Evolutionary conservation across 2,329 filamentous ascomycete genomes (phyloP).

Genomic region (Orbilia blumenaviensis): DNA sequence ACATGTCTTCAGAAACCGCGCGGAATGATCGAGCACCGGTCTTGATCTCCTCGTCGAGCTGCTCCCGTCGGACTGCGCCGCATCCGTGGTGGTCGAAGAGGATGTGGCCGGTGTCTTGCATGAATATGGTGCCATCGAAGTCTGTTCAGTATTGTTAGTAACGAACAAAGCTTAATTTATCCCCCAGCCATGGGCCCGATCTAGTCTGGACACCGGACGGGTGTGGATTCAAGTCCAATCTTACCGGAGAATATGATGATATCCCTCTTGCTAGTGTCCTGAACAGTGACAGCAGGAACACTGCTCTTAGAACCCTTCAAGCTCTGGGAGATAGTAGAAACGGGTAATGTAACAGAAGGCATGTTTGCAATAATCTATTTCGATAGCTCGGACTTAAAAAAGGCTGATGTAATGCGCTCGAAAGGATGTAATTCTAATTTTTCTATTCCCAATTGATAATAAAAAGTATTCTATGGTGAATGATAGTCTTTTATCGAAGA

Average conservation of each 20-base stretch:
- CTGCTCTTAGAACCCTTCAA: constrained; percentile 54
- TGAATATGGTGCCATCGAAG: constrained; percentile 77
- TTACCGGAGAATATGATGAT: constrained; percentile 64
- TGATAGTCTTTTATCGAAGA: background rate
- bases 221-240: too few relatives aligned
- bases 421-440: background rate
- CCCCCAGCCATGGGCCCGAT: too few relatives aligned
- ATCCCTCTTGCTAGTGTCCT: constrained; percentile 60
- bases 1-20: constrained; percentile 77
- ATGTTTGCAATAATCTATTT: constrained; percentile 28
- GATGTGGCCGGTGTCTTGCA: constrained; percentile 75
- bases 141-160: constrained; percentile 62
- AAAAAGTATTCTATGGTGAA: background rate
- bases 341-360: constrained; percentile 46
- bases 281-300: constrained; percentile 55
- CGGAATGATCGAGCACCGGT: constrained; percentile 73
- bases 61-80: constrained; percentile 67
- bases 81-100: constrained; percentile 74
- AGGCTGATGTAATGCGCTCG: background rate
- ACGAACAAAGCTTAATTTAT: background rate
- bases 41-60: constrained; percentile 72
- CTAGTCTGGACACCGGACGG: too few relatives aligned
- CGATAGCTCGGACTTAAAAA: background rate
- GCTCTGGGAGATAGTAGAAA: constrained; percentile 34
- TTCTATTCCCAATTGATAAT: background rate